phyloP scores from a whole-genome alignment of 2,329 filamentous ascomycete genomes.

The Talaromyces sp. region DNA sequence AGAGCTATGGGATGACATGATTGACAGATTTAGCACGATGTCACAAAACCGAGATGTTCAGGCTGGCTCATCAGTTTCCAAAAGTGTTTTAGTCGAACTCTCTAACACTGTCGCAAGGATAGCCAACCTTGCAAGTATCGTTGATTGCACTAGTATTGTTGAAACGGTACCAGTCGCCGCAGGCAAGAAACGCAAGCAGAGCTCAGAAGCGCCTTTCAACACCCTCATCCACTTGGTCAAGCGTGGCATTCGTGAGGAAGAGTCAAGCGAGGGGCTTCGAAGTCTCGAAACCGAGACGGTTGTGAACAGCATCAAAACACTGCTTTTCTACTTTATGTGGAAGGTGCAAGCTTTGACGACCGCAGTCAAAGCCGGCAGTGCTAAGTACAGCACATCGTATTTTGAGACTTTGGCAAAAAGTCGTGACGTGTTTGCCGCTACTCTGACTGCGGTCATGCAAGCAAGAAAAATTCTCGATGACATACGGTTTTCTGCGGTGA shows the following conservation, averaged over 20 bases:
- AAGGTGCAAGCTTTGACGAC: constrained; percentile 64
- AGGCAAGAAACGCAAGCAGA: constrained; percentile 39
- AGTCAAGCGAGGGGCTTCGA: constrained; percentile 67
- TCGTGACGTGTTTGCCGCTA: constrained; percentile 51
- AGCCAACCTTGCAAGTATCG: constrained; percentile 73
- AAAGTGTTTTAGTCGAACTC: constrained; percentile 64
- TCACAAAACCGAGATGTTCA: constrained; percentile 70
- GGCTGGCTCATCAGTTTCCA: constrained; percentile 64
- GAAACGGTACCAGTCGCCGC: constrained; percentile 52
- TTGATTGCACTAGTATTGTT: constrained; percentile 71
- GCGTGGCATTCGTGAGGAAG: constrained; percentile 63
- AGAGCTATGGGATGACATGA: constrained; percentile 78
- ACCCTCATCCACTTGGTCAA: constrained; percentile 69
- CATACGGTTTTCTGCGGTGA: constrained; percentile 70
- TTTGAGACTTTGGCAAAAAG: constrained; percentile 66
- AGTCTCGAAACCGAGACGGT: constrained; percentile 77
- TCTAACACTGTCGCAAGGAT: constrained; percentile 74
- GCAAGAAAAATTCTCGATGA: constrained; percentile 63
- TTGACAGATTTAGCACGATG: constrained; percentile 69
- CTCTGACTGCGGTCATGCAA: constrained; percentile 50
- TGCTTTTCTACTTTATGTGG: constrained; percentile 95
- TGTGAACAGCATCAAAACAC: constrained; percentile 68
- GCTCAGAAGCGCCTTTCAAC: constrained; percentile 52
- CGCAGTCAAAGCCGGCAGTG: constrained; percentile 52
- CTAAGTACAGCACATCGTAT: constrained; percentile 59